phyloP scores from a whole-genome alignment of 2,329 filamentous ascomycete species.

The Colletotrichum sp. region DNA sequence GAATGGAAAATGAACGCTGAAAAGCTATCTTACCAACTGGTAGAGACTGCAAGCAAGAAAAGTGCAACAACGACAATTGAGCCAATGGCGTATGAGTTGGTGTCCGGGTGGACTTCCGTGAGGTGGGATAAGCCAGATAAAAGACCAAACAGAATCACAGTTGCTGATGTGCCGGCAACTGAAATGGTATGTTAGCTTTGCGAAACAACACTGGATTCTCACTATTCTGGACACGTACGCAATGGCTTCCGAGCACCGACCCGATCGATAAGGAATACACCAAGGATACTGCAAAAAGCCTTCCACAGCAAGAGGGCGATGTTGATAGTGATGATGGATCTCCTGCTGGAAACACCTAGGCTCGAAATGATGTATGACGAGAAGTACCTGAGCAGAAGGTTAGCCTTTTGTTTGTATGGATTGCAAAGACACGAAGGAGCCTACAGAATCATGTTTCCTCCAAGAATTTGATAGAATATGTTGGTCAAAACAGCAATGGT shows the following conservation, averaged over 20 bases:
- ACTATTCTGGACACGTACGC: background rate
- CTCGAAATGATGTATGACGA: background rate
- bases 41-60: background rate
- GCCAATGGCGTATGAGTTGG: background rate
- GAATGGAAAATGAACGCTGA: background rate
- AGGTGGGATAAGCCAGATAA: background rate
- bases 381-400: background rate
- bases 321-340: background rate
- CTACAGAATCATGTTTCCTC: background rate
- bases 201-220: accelerated
- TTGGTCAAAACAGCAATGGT: background rate
- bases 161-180: background rate
- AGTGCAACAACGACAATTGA: background rate
- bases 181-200: background rate
- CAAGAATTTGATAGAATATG: background rate
- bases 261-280: background rate
- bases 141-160: background rate
- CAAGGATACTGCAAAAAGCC: background rate
- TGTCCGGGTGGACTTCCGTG: background rate
- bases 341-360: background rate
- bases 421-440: background rate
- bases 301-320: background rate
- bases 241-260: background rate
- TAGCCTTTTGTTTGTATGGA: background rate
- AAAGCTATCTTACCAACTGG: background rate